These are phyloP conservation scores for Tetrahymena borealis DNA, from an alignment of 73 alveolate species.

Conservation along the genomic window DNA sequence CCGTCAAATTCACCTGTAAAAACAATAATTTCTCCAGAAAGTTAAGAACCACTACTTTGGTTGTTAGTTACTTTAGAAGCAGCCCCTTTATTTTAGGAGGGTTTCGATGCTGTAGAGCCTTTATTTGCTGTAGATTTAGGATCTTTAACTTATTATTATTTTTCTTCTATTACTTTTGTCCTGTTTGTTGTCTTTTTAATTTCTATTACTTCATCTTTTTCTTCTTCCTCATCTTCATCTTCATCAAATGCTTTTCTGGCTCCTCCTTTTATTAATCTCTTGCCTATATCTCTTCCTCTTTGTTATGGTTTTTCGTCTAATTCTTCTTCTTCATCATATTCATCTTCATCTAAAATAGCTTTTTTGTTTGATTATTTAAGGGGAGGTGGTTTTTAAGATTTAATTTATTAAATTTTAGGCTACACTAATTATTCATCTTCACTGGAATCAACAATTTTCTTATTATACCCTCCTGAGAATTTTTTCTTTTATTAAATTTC, in stretches of 20 bases:
- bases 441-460: neutral
- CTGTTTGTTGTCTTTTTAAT: neutral
- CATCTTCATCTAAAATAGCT: neutral
- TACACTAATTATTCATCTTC: neutral
- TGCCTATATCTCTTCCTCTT: neutral
- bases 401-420: neutral
- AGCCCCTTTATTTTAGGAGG: neutral
- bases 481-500: neutral
- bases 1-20: constrained; percentile 74
- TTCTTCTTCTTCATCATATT: neutral
- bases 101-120: neutral
- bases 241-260: neutral
- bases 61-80: neutral
- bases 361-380: neutral
- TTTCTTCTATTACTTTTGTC: neutral
- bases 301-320: neutral
- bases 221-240: neutral
- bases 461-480: neutral
- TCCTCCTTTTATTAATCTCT: neutral
- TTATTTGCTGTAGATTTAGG: neutral
- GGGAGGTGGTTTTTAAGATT: neutral
- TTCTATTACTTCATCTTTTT: neutral
- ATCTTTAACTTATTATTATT: neutral
- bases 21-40: constrained; percentile 81
- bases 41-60: neutral